These are phyloP conservation scores for Pleurostoma richardsiae DNA, from an alignment of 2,329 filamentous ascomycete species.

Conservation along the genomic window DNA sequence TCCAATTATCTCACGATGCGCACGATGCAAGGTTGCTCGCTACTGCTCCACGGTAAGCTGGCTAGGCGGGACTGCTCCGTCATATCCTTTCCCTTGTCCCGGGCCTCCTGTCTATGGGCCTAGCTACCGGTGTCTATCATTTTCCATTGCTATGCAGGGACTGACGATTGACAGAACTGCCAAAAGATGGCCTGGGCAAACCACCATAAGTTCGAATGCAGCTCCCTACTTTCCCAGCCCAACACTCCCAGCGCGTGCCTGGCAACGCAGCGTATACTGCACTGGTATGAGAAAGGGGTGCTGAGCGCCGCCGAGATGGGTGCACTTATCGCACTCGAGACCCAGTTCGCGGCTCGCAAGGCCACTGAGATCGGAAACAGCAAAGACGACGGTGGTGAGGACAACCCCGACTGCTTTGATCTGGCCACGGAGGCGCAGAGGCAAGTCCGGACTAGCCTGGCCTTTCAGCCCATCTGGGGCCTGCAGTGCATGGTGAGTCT, in stretches of 20 bases:
- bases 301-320: constrained; percentile 11
- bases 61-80: not conserved
- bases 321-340: constrained; percentile 13
- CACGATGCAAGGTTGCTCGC: constrained; percentile 15
- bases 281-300: constrained; percentile 14
- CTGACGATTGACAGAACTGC: constrained; percentile 14
- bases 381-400: constrained; percentile 1
- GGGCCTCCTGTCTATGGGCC: too few species aligned
- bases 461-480: constrained; percentile 1
- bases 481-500: too few species aligned
- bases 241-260: constrained; percentile 10
- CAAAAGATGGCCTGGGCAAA: constrained; percentile 19
- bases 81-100: too few species aligned
- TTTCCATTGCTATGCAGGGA: not conserved
- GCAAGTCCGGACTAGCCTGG: constrained; percentile 2
- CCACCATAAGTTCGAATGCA: constrained; percentile 24
- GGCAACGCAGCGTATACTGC: constrained; percentile 17
- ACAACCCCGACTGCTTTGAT: not conserved
- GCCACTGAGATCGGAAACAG: constrained; percentile 6
- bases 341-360: constrained; percentile 15
- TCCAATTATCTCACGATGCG: constrained; percentile 10
- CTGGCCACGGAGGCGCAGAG: too few species aligned
- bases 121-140: not conserved
- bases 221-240: constrained; percentile 11
- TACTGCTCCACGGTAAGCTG: constrained; percentile 21